Conservation (phyloP, 768 basidiomycete species). For the Leccinum boreale region DNA sequence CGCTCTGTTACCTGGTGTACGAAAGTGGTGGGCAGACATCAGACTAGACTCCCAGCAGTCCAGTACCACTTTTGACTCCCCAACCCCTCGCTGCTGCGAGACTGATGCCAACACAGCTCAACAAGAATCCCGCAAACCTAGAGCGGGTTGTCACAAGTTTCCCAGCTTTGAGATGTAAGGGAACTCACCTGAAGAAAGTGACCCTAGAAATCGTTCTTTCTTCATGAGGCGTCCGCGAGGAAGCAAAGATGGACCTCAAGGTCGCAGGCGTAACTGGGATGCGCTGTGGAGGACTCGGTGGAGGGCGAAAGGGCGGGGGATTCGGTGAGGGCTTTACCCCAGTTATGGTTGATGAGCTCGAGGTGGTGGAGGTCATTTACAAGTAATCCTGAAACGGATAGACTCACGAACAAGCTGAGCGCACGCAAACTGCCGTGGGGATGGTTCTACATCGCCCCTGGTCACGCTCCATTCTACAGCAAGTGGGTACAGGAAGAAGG, state of each 20-base stretch:
- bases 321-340: constrained; percentile 30
- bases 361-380: constrained; percentile 38
- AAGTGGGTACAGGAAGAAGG: not conserved
- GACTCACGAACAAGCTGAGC: not conserved
- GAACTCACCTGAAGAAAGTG: constrained; percentile 76
- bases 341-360: constrained; percentile 50
- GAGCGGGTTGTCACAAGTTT: not conserved
- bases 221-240: constrained; percentile 76
- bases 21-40: constrained; percentile 5
- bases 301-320: constrained; percentile 34
- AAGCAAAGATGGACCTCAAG: constrained; percentile 80
- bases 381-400: not conserved
- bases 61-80: constrained; percentile 63
- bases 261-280: constrained; percentile 84
- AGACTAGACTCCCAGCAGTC: constrained; percentile 63
- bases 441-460: not conserved
- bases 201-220: constrained; percentile 81
- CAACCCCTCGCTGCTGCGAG: constrained; percentile 68
- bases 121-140: constrained; percentile 78
- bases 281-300: constrained; percentile 49
- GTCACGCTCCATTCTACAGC: not conserved
- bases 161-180: not conserved
- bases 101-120: constrained; percentile 81
- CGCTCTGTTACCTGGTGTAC: not conserved
- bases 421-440: constrained; percentile 24